Percentiles rank a stretch among this genome's conserved stretches.
These are phyloP conservation scores for Monosporascus sp. DNA, from an alignment of 2,329 filamentous ascomycete genomes.

Conservation along the genomic window DNA sequence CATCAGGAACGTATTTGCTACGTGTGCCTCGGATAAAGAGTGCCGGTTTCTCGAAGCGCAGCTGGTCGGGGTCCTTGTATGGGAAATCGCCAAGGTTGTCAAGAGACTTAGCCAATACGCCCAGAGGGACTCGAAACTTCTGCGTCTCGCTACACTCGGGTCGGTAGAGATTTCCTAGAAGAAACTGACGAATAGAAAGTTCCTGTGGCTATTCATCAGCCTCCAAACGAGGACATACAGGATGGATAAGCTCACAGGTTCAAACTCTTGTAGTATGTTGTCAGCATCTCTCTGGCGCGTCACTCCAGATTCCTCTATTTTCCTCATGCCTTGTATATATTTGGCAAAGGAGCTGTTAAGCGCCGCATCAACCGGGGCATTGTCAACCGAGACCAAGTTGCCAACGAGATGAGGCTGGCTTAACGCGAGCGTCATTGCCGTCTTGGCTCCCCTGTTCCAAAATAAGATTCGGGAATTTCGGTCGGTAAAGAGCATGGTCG, in stretches of 20 bases:
- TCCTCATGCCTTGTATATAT: slow-evolving; percentile 81
- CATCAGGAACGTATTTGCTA: slow-evolving; percentile 77
- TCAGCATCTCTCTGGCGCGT: slow-evolving; percentile 75
- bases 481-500: background rate
- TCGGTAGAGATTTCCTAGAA: slow-evolving; percentile 78
- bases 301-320: slow-evolving; percentile 65
- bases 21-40: slow-evolving; percentile 75
- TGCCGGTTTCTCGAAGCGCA: slow-evolving; percentile 69
- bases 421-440: slow-evolving; percentile 82
- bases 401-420: slow-evolving; percentile 61
- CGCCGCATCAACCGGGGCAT: slow-evolving; percentile 78
- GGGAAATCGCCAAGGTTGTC: slow-evolving; percentile 84
- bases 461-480: background rate
- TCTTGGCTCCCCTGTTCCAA: slow-evolving; percentile 72
- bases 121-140: slow-evolving; percentile 76
- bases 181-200: slow-evolving; percentile 79
- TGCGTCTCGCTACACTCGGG: slow-evolving; percentile 46
- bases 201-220: slow-evolving; percentile 36
- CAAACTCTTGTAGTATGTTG: slow-evolving; percentile 69
- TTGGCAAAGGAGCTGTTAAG: slow-evolving; percentile 70
- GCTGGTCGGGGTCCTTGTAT: slow-evolving; percentile 65
- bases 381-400: slow-evolving; percentile 81
- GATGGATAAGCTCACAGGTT: slow-evolving; percentile 45
- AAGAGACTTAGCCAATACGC: slow-evolving; percentile 62
- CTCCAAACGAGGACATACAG: slow-evolving; percentile 2